Base-by-base conservation (phyloP, 805 yeast genomes). In the Cyberlindnera sargentensis region DNA sequence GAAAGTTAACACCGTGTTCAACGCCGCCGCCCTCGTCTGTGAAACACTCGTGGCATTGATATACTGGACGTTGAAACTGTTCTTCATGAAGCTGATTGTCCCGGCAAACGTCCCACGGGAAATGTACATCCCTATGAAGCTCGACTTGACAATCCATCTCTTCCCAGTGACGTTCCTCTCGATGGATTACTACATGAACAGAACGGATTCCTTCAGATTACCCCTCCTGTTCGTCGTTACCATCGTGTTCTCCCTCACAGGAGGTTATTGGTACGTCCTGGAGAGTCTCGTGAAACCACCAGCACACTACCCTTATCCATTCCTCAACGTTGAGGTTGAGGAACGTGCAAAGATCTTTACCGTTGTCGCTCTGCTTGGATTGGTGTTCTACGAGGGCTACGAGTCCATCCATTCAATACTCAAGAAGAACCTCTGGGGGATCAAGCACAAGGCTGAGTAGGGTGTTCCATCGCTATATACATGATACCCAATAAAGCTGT, bases 61-160 rank as follows among this genome's bases (percentile, higher is more conserved):
- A 11, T 84, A 84, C 58, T 84, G 93, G 91, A 78, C 81, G 0
- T 67, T 84, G 49, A 66, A 79, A 48, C 44, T 82, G 15, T 75
- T 78, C 53, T 71, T 72, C 40, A 55, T 72, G 31, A 64, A 66
- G 23, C 56, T 79, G 42, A 79, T 84, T 33, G 62, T 74, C 6
- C 64, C 66, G 27, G 60, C 55, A 6, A 56, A 43, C 34, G 28
- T 54, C 46, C 33, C 52, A 32, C 24, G 48, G 44, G 5, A 63
- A 50, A 5, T 50, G 59, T 35, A 53, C 61, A 66, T 82, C 27
- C 80, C 84, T 2, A 23, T 79, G 11, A 30, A 48, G 2, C 65
- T 77, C 5, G 91, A 83, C 56, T 48, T 82, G 33, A 58, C 76
- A 6, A 70, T 83, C 47, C 90, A 83, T 60, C 60, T 78, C 29